phyloP scores from a whole-genome alignment of 306 rosid genomes.

The Rubus idaeus region DNA sequence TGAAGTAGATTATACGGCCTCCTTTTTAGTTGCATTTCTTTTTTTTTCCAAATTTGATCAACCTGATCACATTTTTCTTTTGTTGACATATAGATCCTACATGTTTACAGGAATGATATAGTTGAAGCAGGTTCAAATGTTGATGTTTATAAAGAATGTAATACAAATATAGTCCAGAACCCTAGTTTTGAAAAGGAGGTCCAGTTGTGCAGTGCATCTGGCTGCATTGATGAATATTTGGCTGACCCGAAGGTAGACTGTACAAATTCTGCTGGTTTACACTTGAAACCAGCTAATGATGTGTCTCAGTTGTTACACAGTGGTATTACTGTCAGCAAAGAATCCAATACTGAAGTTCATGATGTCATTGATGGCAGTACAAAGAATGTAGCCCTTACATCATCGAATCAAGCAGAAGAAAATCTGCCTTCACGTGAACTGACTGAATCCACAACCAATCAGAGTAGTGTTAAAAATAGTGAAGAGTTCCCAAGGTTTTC shows the following conservation, averaged over 20 bases:
- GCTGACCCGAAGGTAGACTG: constrained; percentile 4
- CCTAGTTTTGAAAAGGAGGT: constrained; percentile 22
- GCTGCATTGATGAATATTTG: constrained; percentile 15
- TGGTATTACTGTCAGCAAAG: constrained; percentile 4
- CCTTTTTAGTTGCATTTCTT: not conserved
- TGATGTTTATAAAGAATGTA: constrained; percentile 11
- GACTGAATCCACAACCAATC: not conserved
- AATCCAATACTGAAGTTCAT: not conserved
- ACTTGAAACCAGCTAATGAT: not conserved
- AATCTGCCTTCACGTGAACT: constrained; percentile 5
- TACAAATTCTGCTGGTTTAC: constrained; percentile 2
- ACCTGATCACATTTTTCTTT: not conserved
- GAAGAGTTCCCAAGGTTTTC: not conserved
- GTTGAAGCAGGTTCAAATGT: constrained; percentile 15
- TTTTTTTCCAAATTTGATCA: too few species aligned
- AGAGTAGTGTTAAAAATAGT: not conserved
- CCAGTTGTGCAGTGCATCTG: constrained; percentile 11
- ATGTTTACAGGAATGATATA: constrained; percentile 14
- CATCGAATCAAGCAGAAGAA: not conserved
- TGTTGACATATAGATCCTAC: not conserved
- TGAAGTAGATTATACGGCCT: not conserved
- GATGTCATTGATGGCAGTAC: not conserved
- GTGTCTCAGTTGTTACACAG: not conserved
- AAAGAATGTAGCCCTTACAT: constrained; percentile 1
- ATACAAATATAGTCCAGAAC: not conserved